These are phyloP conservation scores for Phanerochaete carnosa DNA, from an alignment of 768 basidiomycete species.

Conservation along the genomic window DNA sequence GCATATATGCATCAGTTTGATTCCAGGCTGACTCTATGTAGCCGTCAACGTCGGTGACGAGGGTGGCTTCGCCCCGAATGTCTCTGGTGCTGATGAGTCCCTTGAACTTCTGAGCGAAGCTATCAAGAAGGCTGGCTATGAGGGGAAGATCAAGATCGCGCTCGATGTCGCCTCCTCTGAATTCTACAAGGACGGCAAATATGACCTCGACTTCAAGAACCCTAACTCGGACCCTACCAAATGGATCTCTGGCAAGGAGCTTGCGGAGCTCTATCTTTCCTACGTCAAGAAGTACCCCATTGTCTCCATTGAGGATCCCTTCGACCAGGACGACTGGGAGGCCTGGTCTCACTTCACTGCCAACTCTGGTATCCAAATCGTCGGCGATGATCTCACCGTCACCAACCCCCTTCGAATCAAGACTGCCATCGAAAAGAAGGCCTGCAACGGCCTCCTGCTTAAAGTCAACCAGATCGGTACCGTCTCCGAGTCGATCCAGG, in stretches of 20 bases:
- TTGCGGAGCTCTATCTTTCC: slow-evolving; percentile 86
- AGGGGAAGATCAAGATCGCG: slow-evolving; percentile 98
- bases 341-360: slow-evolving; percentile 93
- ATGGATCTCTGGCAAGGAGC: slow-evolving; percentile 90
- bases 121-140: slow-evolving; percentile 97
- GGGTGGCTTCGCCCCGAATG: slow-evolving; percentile 99
- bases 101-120: slow-evolving; percentile 94
- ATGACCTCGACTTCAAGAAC: slow-evolving; percentile 99
- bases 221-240: slow-evolving; percentile 97
- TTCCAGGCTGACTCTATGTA: slow-evolving; percentile 28
- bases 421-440: slow-evolving; percentile 99
- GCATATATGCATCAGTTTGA: slow-evolving; percentile 1
- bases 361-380: slow-evolving; percentile 79
- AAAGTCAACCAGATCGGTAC: slow-evolving; percentile 99
- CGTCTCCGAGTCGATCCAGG: slow-evolving; percentile 98
- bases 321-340: slow-evolving; percentile 99
- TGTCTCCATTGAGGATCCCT: slow-evolving; percentile 94
- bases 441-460: slow-evolving; percentile 96
- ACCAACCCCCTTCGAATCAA: slow-evolving; percentile 97
- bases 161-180: slow-evolving; percentile 99
- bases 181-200: slow-evolving; percentile 99
- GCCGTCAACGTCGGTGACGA: slow-evolving; percentile 99
- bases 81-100: slow-evolving; percentile 94
- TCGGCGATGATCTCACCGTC: slow-evolving; percentile 96
- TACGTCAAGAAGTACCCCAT: slow-evolving; percentile 95